Evolutionary conservation across 768 basidiomycete species (phyloP).

Genomic region (Psilocybe sp.): DNA sequence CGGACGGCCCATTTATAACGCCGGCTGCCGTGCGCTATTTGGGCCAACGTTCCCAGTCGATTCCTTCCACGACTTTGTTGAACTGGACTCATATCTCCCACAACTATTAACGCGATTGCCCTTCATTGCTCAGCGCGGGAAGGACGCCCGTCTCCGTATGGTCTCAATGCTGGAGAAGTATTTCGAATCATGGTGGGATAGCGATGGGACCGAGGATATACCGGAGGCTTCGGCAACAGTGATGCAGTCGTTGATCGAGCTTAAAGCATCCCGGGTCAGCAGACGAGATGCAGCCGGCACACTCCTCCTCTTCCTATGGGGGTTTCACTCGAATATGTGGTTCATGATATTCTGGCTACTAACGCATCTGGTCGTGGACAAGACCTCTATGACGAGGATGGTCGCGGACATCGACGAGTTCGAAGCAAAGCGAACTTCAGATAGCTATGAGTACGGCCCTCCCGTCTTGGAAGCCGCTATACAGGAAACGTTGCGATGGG

Average conservation of each 20-base stretch:
- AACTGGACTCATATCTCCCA: background rate
- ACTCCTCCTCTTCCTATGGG: slow-evolving; percentile 2
- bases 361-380: slow-evolving; percentile 1
- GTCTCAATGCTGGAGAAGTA: background rate
- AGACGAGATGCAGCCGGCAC: background rate
- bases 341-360: slow-evolving; percentile 5
- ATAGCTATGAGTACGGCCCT: background rate
- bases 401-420: background rate
- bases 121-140: background rate
- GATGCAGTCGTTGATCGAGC: background rate
- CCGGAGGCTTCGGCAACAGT: background rate
- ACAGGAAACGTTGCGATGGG: slow-evolving; percentile 3
- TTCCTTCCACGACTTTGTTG: background rate
- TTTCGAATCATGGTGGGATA: background rate
- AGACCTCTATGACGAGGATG: background rate
- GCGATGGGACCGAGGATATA: background rate
- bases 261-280: slow-evolving; percentile 1
- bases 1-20: slow-evolving; percentile 1
- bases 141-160: background rate
- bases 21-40: background rate
- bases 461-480: slow-evolving; percentile 4
- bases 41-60: background rate
- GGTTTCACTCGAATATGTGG: slow-evolving; percentile 2
- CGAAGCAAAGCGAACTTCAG: too few relatives aligned
- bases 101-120: slow-evolving; percentile 1